phyloP scores from a whole-genome alignment of 768 basidiomycete species.

The Boletus subparvulus region DNA sequence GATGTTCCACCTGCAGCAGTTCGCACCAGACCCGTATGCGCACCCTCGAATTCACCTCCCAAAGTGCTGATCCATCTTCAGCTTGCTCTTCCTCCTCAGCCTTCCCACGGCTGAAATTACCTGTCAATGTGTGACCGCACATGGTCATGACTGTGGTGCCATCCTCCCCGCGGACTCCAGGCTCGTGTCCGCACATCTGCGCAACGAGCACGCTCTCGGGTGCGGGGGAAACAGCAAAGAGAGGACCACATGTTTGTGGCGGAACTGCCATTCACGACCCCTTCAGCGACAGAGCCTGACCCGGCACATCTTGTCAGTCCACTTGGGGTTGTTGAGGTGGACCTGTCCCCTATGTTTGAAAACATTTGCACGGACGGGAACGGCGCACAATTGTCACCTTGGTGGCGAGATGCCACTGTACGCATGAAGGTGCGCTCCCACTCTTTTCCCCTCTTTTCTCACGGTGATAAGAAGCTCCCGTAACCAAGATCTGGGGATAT shows the following conservation, averaged over 20 bases:
- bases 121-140: background rate
- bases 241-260: background rate
- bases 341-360: slow-evolving; percentile 2
- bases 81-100: background rate
- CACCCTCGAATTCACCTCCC: too few species aligned
- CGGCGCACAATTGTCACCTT: background rate
- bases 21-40: too few species aligned
- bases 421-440: background rate
- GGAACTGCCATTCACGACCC: background rate
- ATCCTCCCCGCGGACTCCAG: background rate
- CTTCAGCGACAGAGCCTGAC: background rate
- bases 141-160: slow-evolving; percentile 1
- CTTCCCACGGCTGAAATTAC: background rate
- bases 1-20: too few species aligned
- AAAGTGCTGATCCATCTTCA: background rate
- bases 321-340: slow-evolving; percentile 2
- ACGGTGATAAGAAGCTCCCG: background rate
- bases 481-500: too few species aligned
- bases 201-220: background rate
- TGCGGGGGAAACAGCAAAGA: background rate
- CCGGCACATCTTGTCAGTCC: slow-evolving; percentile 1
- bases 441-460: background rate
- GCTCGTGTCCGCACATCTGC: background rate
- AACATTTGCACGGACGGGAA: slow-evolving; percentile 1
- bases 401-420: background rate